phyloP scores from a whole-genome alignment of 2,329 filamentous ascomycete genomes.

The Hypomyces rosellus region DNA sequence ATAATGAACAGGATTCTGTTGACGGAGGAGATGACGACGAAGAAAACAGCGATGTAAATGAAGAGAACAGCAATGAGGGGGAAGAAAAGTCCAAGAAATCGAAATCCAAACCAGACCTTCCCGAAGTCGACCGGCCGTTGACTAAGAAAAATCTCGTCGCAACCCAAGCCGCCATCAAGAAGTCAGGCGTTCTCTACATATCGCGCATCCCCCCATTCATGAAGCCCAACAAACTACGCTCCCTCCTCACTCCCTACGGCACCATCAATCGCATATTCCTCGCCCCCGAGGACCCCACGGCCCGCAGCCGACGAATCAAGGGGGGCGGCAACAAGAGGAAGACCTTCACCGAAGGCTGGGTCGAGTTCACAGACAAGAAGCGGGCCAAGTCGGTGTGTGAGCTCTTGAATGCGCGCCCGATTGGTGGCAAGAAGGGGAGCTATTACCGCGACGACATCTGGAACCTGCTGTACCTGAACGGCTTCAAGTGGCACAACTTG shows the following conservation, averaged over 20 bases:
- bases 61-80: conserved; percentile 13
- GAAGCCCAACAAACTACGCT: conserved; percentile 72
- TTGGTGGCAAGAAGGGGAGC: conserved; percentile 76
- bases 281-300: conserved; percentile 64
- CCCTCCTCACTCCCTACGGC: conserved; percentile 69
- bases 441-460: conserved; percentile 85
- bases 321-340: conserved; percentile 78
- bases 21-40: conserved; percentile 20
- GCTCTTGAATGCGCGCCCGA: conserved; percentile 67
- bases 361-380: conserved; percentile 70
- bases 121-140: conserved; percentile 47
- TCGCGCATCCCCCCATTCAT: conserved; percentile 83
- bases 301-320: conserved; percentile 60
- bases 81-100: conserved; percentile 18
- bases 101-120: conserved; percentile 31
- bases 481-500: conserved; percentile 73
- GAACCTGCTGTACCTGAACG: conserved; percentile 74
- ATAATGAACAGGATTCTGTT: conserved; percentile 26
- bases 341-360: conserved; percentile 79
- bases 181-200: conserved; percentile 76
- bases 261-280: conserved; percentile 72
- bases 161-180: conserved; percentile 58
- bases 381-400: conserved; percentile 73
- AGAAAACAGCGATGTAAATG: conserved; percentile 18
- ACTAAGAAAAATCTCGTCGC: conserved; percentile 63